These are phyloP conservation scores for Phytophthora idaei DNA, from an alignment of 352 stramenopile genomes.

Conservation along the genomic window DNA sequence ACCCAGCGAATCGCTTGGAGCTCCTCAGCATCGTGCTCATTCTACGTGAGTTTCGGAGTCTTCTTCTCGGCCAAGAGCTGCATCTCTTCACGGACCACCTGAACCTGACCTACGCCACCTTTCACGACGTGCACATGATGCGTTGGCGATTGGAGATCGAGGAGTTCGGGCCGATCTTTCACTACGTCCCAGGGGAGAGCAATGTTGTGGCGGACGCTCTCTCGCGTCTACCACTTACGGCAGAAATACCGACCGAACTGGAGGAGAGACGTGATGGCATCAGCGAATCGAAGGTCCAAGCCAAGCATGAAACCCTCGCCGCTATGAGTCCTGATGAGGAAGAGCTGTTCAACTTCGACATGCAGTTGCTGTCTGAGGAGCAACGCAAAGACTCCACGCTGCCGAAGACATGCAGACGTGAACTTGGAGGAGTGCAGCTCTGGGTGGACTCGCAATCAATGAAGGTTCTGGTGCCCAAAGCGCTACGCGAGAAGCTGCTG, in stretches of 20 bases:
- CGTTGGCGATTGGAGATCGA: neutral
- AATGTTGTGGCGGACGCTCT: neutral
- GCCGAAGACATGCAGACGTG: neutral
- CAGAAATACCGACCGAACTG: neutral
- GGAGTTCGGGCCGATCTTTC: neutral
- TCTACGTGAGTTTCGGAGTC: neutral
- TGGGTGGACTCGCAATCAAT: neutral
- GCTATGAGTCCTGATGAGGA: neutral
- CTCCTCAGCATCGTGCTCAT: neutral
- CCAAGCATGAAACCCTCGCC: neutral
- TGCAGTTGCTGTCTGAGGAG: neutral
- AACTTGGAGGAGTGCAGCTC: neutral
- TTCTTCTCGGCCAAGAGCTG: neutral
- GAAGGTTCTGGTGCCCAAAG: neutral
- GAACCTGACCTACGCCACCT: neutral
- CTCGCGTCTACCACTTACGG: neutral
- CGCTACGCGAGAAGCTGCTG: neutral
- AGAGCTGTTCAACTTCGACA: neutral
- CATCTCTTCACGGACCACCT: neutral
- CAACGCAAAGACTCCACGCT: neutral
- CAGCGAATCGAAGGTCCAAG: too few relatives aligned
- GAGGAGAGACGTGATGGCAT: neutral
- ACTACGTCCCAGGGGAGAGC: neutral
- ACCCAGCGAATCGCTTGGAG: neutral
- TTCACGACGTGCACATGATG: slow-evolving; percentile 1